These are phyloP conservation scores for Ustilago loliicola DNA, from an alignment of 1,284 basidiomycete genomes.

Conservation along the genomic window DNA sequence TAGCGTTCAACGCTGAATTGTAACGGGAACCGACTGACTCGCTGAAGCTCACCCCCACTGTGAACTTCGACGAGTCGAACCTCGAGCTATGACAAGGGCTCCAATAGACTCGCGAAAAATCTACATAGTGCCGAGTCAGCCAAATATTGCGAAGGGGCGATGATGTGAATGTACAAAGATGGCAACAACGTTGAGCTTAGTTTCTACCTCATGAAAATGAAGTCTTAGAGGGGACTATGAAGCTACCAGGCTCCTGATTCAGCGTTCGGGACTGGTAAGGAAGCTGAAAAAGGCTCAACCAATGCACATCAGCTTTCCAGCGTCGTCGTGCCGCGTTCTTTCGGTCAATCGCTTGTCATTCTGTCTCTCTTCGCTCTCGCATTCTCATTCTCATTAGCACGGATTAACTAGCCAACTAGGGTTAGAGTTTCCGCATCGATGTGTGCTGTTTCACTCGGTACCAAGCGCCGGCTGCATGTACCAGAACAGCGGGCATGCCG, in stretches of 20 bases:
- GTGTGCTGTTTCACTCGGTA: background rate
- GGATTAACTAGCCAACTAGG: background rate
- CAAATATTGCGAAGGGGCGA: too few relatives aligned
- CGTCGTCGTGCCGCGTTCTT: background rate
- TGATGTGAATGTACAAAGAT: background rate
- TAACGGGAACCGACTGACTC: background rate
- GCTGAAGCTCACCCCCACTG: background rate
- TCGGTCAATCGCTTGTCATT: background rate
- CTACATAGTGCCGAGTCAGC: too few relatives aligned
- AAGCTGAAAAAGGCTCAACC: constrained; percentile 1
- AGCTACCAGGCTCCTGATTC: background rate
- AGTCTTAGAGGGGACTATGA: background rate
- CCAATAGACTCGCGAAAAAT: background rate
- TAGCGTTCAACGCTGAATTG: too few relatives aligned
- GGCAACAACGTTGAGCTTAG: background rate
- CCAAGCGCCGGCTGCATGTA: background rate
- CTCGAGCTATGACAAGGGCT: background rate
- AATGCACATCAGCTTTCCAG: background rate
- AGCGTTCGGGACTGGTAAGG: background rate
- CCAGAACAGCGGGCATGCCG: background rate
- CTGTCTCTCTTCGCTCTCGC: too few relatives aligned
- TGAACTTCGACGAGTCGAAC: background rate
- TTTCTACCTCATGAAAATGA: background rate
- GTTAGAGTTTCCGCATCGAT: background rate
- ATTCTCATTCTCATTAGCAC: background rate